phyloP scores from a whole-genome alignment of 441 rosid genomes.

The Adansonia grandidieri region DNA sequence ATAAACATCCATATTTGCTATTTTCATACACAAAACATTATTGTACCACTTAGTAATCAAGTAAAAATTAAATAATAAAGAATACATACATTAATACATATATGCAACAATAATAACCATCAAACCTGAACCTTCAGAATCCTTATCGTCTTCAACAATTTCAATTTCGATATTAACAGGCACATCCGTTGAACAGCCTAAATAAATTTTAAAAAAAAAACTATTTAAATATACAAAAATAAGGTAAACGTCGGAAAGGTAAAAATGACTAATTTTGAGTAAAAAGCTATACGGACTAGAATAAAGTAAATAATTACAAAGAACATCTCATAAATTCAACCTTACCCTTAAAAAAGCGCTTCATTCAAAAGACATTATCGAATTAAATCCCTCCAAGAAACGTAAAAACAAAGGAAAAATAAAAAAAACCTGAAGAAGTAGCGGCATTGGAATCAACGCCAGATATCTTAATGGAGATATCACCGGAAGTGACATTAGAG shows the following conservation, averaged over 20 bases:
- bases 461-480: constrained; percentile 10
- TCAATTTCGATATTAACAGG: constrained; percentile 29
- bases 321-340: neutral
- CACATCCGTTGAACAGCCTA: neutral
- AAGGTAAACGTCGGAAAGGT: no score
- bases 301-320: neutral
- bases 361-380: neutral
- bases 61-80: neutral
- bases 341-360: neutral
- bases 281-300: no score
- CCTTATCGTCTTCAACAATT: constrained; percentile 21
- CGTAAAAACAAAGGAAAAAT: neutral
- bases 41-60: neutral
- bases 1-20: neutral
- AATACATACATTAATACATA: neutral
- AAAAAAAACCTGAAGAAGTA: constrained; percentile 6
- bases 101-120: neutral
- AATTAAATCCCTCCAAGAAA: neutral
- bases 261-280: no score
- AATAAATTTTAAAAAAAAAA: neutral
- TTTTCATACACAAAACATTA: neutral
- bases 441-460: neutral
- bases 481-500: neutral
- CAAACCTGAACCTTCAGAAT: constrained; percentile 40
- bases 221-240: no score